phyloP scores from a whole-genome alignment of 2,329 filamentous ascomycete species.

The Juglanconis juglandina region DNA sequence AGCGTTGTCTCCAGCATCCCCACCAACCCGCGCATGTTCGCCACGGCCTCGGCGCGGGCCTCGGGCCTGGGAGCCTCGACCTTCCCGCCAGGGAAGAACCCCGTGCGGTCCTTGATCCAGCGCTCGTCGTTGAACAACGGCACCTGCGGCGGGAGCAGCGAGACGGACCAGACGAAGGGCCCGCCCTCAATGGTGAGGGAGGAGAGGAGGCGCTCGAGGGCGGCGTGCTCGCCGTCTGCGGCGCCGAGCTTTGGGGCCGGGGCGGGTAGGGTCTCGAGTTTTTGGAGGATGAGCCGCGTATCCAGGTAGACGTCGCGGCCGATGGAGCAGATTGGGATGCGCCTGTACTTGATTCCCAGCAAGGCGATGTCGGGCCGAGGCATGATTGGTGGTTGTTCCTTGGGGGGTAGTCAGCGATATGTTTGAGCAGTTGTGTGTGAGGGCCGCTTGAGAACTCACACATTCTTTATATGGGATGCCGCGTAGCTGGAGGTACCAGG shows the following conservation, averaged over 20 bases:
- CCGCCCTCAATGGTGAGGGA: conserved; percentile 53
- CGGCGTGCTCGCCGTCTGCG: conserved; percentile 36
- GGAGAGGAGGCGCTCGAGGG: conserved; percentile 54
- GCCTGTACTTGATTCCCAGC: conserved; percentile 63
- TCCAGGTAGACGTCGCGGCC: conserved; percentile 68
- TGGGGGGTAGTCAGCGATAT: conserved; percentile 1
- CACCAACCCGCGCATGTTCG: conserved; percentile 52
- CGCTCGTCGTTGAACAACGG: conserved; percentile 53
- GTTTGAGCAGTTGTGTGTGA: background rate
- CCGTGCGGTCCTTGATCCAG: conserved; percentile 56
- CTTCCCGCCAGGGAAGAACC: conserved; percentile 29
- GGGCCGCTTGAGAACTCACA: conserved; percentile 40
- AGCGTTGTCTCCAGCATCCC: conserved; percentile 59
- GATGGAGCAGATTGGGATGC: conserved; percentile 66
- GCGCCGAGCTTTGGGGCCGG: conserved; percentile 36
- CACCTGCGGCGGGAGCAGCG: conserved; percentile 54
- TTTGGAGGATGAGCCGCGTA: conserved; percentile 63
- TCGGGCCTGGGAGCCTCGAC: conserved; percentile 23
- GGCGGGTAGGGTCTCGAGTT: conserved; percentile 57
- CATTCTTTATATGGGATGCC: conserved; percentile 66
- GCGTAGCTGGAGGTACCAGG: conserved; percentile 66
- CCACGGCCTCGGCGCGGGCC: conserved; percentile 51
- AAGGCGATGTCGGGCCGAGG: conserved; percentile 62
- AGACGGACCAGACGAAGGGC: conserved; percentile 51
- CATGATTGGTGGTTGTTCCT: conserved; percentile 64